These are phyloP conservation scores for Mucor ambiguus DNA, from an alignment of 371 early-diverging fungal genomes.

Conservation along the genomic window DNA sequence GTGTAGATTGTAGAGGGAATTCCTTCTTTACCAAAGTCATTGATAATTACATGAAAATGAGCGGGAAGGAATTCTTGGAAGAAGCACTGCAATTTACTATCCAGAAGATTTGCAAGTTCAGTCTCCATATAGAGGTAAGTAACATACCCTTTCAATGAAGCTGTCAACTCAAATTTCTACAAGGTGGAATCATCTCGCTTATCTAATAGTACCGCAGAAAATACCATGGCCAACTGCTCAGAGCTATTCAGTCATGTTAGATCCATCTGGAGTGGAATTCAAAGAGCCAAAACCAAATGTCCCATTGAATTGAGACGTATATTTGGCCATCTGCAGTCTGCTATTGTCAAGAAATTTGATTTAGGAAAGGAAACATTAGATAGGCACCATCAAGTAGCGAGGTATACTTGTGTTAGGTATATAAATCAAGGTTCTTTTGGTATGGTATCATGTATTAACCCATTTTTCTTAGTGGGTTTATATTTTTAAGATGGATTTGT, in stretches of 20 bases:
- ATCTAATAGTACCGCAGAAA: constrained; percentile 17
- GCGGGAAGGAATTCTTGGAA: constrained; percentile 74
- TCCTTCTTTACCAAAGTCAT: constrained; percentile 78
- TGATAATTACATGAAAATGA: constrained; percentile 80
- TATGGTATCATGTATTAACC: not conserved
- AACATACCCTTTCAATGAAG: not conserved
- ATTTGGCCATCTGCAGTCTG: constrained; percentile 56
- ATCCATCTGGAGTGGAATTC: constrained; percentile 24
- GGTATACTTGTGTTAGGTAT: constrained; percentile 53
- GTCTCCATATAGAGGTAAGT: constrained; percentile 45
- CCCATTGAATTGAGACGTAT: constrained; percentile 47
- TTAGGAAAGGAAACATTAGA: constrained; percentile 23
- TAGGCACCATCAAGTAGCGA: constrained; percentile 36
- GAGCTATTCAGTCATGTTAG: constrained; percentile 23
- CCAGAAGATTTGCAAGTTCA: constrained; percentile 54
- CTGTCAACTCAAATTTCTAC: not conserved
- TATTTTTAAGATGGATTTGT: constrained; percentile 83
- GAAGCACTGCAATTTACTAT: constrained; percentile 69
- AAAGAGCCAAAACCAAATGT: constrained; percentile 30
- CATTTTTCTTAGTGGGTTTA: constrained; percentile 63
- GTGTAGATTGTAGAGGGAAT: constrained; percentile 61
- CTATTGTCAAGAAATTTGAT: constrained; percentile 36
- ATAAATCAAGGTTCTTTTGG: not conserved
- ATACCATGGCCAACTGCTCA: constrained; percentile 14
- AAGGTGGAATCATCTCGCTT: constrained; percentile 32